Evolutionary conservation across 169 alveolate genomes (phyloP), one percentile per base, ranked within the genome.

Genomic region (Cryptosporidium baileyi): DNA sequence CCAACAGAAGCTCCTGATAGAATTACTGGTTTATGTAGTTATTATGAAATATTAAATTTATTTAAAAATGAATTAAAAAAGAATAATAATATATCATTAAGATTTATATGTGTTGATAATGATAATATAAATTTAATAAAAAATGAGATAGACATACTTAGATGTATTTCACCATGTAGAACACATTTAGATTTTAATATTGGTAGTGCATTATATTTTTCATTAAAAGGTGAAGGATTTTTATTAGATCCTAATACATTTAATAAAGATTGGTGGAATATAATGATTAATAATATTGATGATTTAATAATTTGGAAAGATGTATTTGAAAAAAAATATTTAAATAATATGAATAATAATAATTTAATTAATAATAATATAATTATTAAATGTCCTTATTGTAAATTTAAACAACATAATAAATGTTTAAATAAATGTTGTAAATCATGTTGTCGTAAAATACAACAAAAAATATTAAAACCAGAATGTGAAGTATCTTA

Each of bases 111-210:
- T 36, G 67, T 54, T 30, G 85, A 74, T 19, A 74, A 51, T 9
- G 36, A 44, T 6, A 65, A 61, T 15, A 38, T 13, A n/a, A 49
- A 3, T 17, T 45, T 45, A 60, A 67, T 26, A 17, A 45, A 17
- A 22, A 54, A 60, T 44, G 80, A 61, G 43, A 63, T n/a, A 62
- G 51, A 45, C 32, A 79, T 67, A 41, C 38, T 49, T 13, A 59
- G 49, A 38, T 61, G 59, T 19, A 61, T 79, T 19, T 61, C 49
- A 6, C 80, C 67, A 49, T 51, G 61, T 43, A 82, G 57, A 38
- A 79, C 91, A 5, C 91, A 85, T 40, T 32, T 85, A 60, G 91
- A 85, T 61, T 60, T 67, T 49, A 85, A 85, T 43, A 85, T 85
- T 30, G 88, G 89, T 9, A 51, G 63, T n/a, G 80, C 80, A 7